These are phyloP conservation scores for Moesziomyces sp. DNA, from an alignment of 1,284 basidiomycete species.

Conservation along the genomic window DNA sequence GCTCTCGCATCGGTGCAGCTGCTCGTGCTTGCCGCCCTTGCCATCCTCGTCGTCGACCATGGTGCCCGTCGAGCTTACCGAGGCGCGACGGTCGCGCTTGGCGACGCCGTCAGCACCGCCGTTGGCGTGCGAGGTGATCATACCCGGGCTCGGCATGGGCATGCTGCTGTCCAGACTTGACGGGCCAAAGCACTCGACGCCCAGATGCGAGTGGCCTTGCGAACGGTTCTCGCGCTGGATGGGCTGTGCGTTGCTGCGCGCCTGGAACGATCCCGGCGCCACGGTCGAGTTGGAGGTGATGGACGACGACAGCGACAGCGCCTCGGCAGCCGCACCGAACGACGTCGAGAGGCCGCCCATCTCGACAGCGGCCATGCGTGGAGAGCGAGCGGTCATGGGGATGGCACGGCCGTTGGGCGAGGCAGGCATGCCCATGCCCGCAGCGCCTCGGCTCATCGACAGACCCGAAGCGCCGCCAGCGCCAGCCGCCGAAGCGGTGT, in stretches of 20 bases:
- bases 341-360: conserved; percentile 57
- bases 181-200: conserved; percentile 60
- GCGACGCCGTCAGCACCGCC: conserved; percentile 13
- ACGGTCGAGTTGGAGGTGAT: conserved; percentile 48
- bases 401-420: conserved; percentile 50
- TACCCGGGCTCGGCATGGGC: conserved; percentile 42
- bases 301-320: conserved; percentile 51
- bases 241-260: conserved; percentile 33
- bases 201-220: conserved; percentile 57
- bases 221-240: conserved; percentile 42
- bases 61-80: conserved; percentile 66
- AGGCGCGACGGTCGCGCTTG: conserved; percentile 66
- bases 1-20: conserved; percentile 88
- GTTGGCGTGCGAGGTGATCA: conserved; percentile 25
- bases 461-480: conserved; percentile 49
- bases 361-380: conserved; percentile 33
- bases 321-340: conserved; percentile 64
- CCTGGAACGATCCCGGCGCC: conserved; percentile 40
- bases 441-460: conserved; percentile 33
- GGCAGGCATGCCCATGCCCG: conserved; percentile 19
- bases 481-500: conserved; percentile 47
- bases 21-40: conserved; percentile 44
- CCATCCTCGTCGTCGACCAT: conserved; percentile 74
- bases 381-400: conserved; percentile 40
- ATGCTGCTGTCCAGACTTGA: conserved; percentile 50